A percentile compares a stretch with the other conserved stretches of the same genome.
phyloP scores from a whole-genome alignment of 768 basidiomycete genomes.

The Crepidotus variabilis region DNA sequence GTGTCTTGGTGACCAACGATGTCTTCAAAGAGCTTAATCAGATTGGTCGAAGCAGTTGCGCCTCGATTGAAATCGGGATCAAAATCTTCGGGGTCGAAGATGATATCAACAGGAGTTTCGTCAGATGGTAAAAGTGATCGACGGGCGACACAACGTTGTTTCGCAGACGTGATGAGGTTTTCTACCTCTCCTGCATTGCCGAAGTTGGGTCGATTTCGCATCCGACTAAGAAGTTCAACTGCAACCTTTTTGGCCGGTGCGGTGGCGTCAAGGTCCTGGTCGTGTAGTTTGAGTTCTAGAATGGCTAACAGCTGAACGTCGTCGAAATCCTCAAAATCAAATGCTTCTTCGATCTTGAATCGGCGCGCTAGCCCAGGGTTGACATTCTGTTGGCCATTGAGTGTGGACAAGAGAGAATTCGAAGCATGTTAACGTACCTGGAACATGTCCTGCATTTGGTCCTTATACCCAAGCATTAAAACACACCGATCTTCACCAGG shows the following conservation, averaged over 20 bases:
- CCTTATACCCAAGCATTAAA: conserved; percentile 59
- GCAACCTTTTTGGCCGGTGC: conserved; percentile 54
- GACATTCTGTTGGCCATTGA: conserved; percentile 46
- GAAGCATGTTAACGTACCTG: conserved; percentile 38
- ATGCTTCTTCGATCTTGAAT: conserved; percentile 66
- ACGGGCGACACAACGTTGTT: conserved; percentile 41
- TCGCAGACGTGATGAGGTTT: conserved; percentile 51
- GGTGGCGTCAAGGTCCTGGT: conserved; percentile 56
- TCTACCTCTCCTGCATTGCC: conserved; percentile 66
- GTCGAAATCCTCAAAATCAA: conserved; percentile 64
- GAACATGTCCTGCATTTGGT: conserved; percentile 72
- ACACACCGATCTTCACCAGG: conserved; percentile 72
- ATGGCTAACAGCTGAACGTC: conserved; percentile 48
- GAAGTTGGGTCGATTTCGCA: conserved; percentile 52
- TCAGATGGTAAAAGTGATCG: conserved; percentile 18
- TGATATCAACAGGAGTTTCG: conserved; percentile 29
- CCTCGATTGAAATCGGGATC: conserved; percentile 58
- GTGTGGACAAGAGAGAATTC: background rate
- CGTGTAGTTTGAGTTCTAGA: conserved; percentile 51
- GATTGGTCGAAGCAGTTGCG: conserved; percentile 43
- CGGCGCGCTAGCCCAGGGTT: conserved; percentile 66
- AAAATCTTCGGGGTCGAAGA: conserved; percentile 57
- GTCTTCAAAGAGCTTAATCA: conserved; percentile 56
- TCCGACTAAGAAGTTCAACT: conserved; percentile 39
- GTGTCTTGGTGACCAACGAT: conserved; percentile 58